These are phyloP conservation scores for Stentor coeruleus DNA, from an alignment of 73 alveolate genomes.

Conservation along the genomic window DNA sequence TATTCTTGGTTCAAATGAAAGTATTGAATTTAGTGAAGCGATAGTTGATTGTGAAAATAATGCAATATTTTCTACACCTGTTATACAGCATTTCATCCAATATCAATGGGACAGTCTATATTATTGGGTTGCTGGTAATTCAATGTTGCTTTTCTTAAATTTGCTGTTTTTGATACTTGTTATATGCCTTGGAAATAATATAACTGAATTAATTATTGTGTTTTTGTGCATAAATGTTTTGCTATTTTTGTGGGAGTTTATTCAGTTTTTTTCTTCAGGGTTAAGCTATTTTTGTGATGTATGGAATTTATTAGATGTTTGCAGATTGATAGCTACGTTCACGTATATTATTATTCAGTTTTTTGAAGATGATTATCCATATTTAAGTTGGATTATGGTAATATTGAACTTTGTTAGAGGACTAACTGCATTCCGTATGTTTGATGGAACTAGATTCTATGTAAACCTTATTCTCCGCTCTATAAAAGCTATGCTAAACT, in stretches of 20 bases:
- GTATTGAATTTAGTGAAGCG: too few relatives aligned
- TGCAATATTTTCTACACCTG: too few relatives aligned
- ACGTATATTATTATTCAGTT: neutral
- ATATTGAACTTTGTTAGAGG: neutral
- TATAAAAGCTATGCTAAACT: neutral
- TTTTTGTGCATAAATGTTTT: too few relatives aligned
- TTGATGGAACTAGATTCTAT: neutral
- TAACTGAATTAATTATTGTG: neutral
- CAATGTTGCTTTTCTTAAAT: too few relatives aligned
- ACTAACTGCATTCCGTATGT: neutral
- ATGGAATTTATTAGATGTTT: neutral
- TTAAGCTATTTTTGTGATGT: neutral
- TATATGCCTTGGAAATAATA: too few relatives aligned
- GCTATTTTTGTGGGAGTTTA: neutral
- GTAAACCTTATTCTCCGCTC: neutral
- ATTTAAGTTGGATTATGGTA: neutral
- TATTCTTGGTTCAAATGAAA: too few relatives aligned
- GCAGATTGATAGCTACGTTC: neutral
- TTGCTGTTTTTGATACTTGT: too few relatives aligned
- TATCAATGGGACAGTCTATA: too few relatives aligned
- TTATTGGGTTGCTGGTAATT: too few relatives aligned
- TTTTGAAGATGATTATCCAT: neutral
- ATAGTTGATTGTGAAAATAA: too few relatives aligned
- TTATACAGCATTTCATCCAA: too few relatives aligned
- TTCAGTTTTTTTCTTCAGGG: neutral